Evolutionary conservation across 1,284 basidiomycete genomes (phyloP).

Genomic region (Cryptococcus sp.): DNA sequence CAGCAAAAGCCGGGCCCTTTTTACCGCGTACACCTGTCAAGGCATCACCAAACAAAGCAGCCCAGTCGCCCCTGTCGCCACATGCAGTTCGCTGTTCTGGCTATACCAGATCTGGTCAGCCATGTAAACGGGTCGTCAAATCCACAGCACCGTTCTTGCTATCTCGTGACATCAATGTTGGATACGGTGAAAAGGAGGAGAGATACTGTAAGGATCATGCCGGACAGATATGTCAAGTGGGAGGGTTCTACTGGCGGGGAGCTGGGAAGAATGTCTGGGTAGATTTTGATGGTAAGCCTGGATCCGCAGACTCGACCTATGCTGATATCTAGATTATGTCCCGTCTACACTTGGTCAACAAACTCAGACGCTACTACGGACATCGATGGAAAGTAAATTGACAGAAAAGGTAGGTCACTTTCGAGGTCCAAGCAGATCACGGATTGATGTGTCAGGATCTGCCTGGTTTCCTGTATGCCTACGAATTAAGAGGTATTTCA

Average conservation of each 20-base stretch:
- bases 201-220: conserved; percentile 48
- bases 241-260: conserved; percentile 43
- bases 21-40: not conserved
- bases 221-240: conserved; percentile 36
- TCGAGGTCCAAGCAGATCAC: not conserved
- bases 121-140: conserved; percentile 43
- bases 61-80: not conserved
- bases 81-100: conserved; percentile 38
- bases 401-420: conserved; percentile 34
- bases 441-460: conserved; percentile 26
- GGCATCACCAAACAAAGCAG: not conserved
- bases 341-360: conserved; percentile 41
- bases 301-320: not conserved
- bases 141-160: conserved; percentile 30
- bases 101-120: conserved; percentile 40
- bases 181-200: conserved; percentile 10
- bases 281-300: conserved; percentile 35
- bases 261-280: conserved; percentile 29
- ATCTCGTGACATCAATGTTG: conserved; percentile 4
- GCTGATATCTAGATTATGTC: conserved; percentile 33
- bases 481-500: conserved; percentile 41
- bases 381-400: conserved; percentile 45
- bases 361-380: conserved; percentile 42
- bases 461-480: conserved; percentile 45
- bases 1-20: not conserved